Percentiles rank a stretch among this genome's conserved stretches.
Conservation (phyloP, 2,329 filamentous ascomycete genomes). For the Pestalotiopsis sp. region DNA sequence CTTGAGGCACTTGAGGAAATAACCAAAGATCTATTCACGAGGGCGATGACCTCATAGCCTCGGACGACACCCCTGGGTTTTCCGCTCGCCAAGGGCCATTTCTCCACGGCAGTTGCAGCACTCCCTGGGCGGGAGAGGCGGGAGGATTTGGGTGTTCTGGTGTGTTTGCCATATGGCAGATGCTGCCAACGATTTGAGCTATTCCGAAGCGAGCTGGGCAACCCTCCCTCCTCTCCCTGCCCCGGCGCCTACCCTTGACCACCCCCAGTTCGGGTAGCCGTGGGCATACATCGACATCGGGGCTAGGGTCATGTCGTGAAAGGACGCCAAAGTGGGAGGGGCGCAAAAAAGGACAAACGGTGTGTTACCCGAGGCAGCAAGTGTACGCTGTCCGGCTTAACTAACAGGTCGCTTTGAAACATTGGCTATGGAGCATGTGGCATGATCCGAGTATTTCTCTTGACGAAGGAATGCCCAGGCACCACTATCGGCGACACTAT, state of each 20-base stretch:
- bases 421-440: background rate
- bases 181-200: background rate
- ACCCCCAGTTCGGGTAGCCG: background rate
- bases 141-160: background rate
- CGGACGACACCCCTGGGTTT: background rate
- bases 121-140: background rate
- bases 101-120: background rate
- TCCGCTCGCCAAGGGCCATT: background rate
- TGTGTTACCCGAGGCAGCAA: background rate
- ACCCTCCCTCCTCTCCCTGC: background rate
- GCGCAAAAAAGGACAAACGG: background rate
- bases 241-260: too few species aligned
- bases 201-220: background rate
- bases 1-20: background rate
- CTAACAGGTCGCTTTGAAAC: background rate
- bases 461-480: constrained; percentile 3
- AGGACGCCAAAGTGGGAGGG: background rate
- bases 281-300: background rate
- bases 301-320: background rate
- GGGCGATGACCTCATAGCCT: background rate
- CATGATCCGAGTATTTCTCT: background rate
- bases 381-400: background rate
- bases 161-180: background rate
- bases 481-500: constrained; percentile 11
- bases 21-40: background rate